These are phyloP conservation scores for Thermothelomyces thermophilus DNA, from an alignment of 2,329 filamentous ascomycete species.

Conservation along the genomic window DNA sequence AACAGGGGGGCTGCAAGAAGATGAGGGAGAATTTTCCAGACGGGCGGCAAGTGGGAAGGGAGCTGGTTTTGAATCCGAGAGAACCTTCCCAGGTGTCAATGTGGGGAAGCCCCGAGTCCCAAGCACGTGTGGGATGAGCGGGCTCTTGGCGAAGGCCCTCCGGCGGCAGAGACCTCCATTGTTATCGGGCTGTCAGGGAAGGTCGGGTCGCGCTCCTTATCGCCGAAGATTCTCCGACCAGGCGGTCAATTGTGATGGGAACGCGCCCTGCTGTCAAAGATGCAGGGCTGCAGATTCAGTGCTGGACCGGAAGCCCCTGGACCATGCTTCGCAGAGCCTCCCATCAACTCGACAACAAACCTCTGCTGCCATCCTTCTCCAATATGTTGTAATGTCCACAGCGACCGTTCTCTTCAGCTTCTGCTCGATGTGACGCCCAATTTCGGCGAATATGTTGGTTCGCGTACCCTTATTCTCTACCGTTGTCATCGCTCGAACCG, in stretches of 20 bases:
- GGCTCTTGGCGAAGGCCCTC: constrained; percentile 7
- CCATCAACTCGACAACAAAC: not conserved
- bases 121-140: constrained; percentile 12
- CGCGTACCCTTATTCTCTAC: constrained; percentile 20
- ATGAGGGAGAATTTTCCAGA: constrained; percentile 15
- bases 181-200: not conserved
- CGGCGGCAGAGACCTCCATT: no score
- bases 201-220: no score
- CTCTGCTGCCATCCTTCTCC: not conserved
- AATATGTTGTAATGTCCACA: constrained; percentile 1
- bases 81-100: constrained; percentile 1
- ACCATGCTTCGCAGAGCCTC: not conserved
- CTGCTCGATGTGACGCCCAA: constrained; percentile 21
- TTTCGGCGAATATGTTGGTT: constrained; percentile 26
- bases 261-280: no score
- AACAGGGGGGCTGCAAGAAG: not conserved
- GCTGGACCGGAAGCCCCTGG: not conserved
- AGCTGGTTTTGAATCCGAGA: constrained; percentile 23
- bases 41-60: constrained; percentile 17
- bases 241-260: no score
- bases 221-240: not conserved
- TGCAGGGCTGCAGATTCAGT: not conserved
- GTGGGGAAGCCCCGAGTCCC: constrained; percentile 14
- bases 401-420: not conserved
- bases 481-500: constrained; percentile 25